Base-by-base conservation (phyloP, 805 yeast genomes). In the Suhomyces sp. region DNA sequence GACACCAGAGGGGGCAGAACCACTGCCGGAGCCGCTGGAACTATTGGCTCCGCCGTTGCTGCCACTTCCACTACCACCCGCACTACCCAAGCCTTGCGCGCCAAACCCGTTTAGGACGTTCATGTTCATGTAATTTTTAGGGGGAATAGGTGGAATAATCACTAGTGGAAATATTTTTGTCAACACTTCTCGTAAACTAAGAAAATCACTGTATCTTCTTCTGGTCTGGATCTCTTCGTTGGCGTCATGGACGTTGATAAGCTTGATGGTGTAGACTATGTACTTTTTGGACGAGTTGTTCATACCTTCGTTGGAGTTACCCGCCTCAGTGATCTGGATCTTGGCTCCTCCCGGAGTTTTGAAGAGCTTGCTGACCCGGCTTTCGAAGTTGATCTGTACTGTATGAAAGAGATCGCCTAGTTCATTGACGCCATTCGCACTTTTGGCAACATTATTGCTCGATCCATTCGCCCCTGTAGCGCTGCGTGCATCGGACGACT, bases 141-240 rank as follows among this genome's bases (percentile, higher is more conserved):
- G 76, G 0, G 99, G 99, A 8, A 94, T 93, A 1, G 98, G 97
- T 6, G 99, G 99, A 4, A 94, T 82, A 3, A 94, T 80, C 3
- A 84, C 65, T 3, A 94, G 83, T 3, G 99, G 97, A 57, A 87
- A 86, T 37, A 89, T 70, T 58, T 86, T 83, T 3, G 84, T 75
- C 20, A 94, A 73, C 4, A 87, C 79, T 40, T 82, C 85, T 54
- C 97, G 76, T 44, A 94, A 76, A 47, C 88, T 82, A 62, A 89
- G 97, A 65, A 94, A 94, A 65, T 94, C 99, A 31, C 96, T 87
- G 66, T 94, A 94, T 50, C 76, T 62, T 60, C 99, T 76, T 46
- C 92, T 82, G 4, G 90, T 92, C 13, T 78, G 73, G 29, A 82
- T 64, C 41, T 81, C 73, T 20, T 76, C 72, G 15, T 60, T 63